These are phyloP conservation scores for Huntiella savannae DNA, from an alignment of 2,329 filamentous ascomycete species.

Conservation along the genomic window DNA sequence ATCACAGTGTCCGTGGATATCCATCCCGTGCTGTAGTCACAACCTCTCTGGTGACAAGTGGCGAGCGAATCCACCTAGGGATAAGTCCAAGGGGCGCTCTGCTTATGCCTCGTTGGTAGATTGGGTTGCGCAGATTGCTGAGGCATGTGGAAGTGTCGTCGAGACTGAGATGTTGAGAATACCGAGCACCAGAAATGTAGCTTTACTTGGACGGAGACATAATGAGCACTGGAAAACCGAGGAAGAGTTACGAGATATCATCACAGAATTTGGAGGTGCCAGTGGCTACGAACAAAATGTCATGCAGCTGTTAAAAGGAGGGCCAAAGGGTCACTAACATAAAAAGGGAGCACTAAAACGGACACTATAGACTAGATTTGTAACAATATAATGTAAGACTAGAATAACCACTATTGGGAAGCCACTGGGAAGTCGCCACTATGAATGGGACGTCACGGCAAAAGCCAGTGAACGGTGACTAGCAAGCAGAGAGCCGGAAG, in stretches of 20 bases:
- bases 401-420: no score
- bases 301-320: slow-evolving; percentile 36
- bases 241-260: slow-evolving; percentile 25
- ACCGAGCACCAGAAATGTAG: slow-evolving; percentile 76
- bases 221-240: slow-evolving; percentile 15
- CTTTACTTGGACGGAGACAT: slow-evolving; percentile 47
- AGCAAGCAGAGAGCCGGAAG: no score
- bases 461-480: no score
- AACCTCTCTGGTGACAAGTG: slow-evolving; percentile 57
- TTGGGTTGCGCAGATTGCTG: slow-evolving; percentile 53
- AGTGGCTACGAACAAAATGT: slow-evolving; percentile 41
- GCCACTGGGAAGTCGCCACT: no score
- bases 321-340: slow-evolving; percentile 22
- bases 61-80: slow-evolving; percentile 41
- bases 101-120: slow-evolving; percentile 69
- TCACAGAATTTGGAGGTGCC: slow-evolving; percentile 34
- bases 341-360: no score
- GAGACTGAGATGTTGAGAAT: slow-evolving; percentile 81
- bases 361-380: no score
- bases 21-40: slow-evolving; percentile 92
- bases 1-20: slow-evolving; percentile 64
- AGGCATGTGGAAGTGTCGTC: slow-evolving; percentile 52
- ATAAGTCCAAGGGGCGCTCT: slow-evolving; percentile 27
- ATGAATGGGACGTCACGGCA: no score
- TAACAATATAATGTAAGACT: no score